Base-by-base conservation (phyloP, 331 rosid species). In the Phaseolus coccineus region DNA sequence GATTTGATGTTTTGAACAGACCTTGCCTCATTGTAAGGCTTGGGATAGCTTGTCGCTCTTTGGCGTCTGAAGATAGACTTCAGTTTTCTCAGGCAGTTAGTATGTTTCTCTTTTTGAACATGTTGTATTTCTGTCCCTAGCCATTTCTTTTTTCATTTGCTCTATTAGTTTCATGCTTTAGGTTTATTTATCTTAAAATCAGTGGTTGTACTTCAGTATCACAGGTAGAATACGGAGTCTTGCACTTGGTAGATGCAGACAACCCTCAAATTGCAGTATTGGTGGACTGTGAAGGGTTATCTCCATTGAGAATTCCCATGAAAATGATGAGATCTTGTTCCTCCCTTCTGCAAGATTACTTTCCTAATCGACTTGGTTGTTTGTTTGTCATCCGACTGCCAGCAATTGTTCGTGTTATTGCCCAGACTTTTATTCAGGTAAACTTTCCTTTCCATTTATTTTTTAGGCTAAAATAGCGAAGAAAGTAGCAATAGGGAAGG, bases 11-110 rank as follows among this genome's bases (percentile, higher is more conserved):
- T 80, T 62, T 83, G 83, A 78, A 67, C 68, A 88, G 88, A 80
- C 98, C 96, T 67, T 94, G 97, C 71, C 97, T 91, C 73, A 69
- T 94, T n/a, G 90, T 94, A 64, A 87, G 97, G 82, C 98, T 94
- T 76, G 98, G 98, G 25, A 77, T 89, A 57, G 96, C 87, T 71
- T 87, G 91, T 82, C 73, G 66, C 74, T 83, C 80, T 57, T 79
- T 94, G 90, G 86, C 87, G 28, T 81, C 90, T 76, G 77, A 83
- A 63, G 94, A 94, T 55, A 94, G 81, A 82, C 93, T 90, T 83
- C 91, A 83, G 56, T 90, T 94, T 80, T 87, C 93, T 78, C 98
- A 87, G 87, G 98, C 98, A 66, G 24, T 94, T 64, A 76, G 97
- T 93, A 91, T 48, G 96, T 86, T 73, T 85, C 76, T 71, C 42